phyloP scores from a whole-genome alignment of 169 alveolate genomes.

The Plasmodium ovale region DNA sequence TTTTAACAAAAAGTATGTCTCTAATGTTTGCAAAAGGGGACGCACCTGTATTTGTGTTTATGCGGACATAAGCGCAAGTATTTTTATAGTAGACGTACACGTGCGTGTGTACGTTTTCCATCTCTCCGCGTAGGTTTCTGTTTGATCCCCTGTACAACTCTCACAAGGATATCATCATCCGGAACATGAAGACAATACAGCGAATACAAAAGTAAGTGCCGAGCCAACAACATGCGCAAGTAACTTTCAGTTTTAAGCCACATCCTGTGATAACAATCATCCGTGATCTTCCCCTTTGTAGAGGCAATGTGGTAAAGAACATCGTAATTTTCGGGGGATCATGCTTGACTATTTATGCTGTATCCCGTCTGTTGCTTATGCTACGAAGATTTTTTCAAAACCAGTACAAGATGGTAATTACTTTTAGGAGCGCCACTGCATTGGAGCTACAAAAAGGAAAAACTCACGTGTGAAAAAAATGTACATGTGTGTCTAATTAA shows the following conservation, averaged over 20 bases:
- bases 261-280: neutral
- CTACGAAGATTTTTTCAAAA: slow-evolving; percentile 58
- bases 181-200: slow-evolving; percentile 39
- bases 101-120: neutral
- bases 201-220: slow-evolving; percentile 24
- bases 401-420: slow-evolving; percentile 57
- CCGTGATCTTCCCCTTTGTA: neutral
- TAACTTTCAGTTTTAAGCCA: neutral
- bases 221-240: neutral
- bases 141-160: slow-evolving; percentile 54
- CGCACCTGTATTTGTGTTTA: neutral
- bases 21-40: neutral
- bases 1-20: slow-evolving; percentile 45
- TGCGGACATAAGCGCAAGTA: neutral
- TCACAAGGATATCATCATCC: slow-evolving; percentile 56
- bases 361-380: slow-evolving; percentile 30
- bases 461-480: neutral
- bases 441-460: neutral
- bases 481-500: too few relatives aligned
- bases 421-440: neutral
- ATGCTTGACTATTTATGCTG: slow-evolving; percentile 22
- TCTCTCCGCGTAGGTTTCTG: slow-evolving; percentile 21
- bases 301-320: slow-evolving; percentile 44
- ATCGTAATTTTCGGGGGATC: slow-evolving; percentile 46
- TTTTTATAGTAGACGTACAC: too few relatives aligned